phyloP scores from a whole-genome alignment of 2,329 filamentous ascomycete genomes.

The Tolypocladium pustulatum region DNA sequence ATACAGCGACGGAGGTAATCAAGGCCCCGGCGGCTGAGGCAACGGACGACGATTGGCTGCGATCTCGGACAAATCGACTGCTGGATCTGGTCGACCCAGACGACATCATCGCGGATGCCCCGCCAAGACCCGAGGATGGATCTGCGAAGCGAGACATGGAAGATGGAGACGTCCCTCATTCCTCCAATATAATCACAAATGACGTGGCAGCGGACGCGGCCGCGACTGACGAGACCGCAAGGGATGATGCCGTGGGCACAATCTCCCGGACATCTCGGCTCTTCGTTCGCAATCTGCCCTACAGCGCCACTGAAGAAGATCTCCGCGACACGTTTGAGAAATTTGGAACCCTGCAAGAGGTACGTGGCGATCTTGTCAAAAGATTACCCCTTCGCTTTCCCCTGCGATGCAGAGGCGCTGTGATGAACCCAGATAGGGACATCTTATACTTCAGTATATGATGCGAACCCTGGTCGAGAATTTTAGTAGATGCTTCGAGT shows the following conservation, averaged over 20 bases:
- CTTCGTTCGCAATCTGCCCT: slow-evolving; percentile 84
- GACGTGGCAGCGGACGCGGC: slow-evolving; percentile 16
- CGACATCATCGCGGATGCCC: slow-evolving; percentile 27
- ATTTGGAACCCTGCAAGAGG: slow-evolving; percentile 77
- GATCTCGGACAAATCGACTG: slow-evolving; percentile 76
- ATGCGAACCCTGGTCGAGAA: slow-evolving; percentile 83
- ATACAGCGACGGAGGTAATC: slow-evolving; percentile 12
- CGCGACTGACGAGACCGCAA: slow-evolving; percentile 18
- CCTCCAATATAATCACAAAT: slow-evolving; percentile 13
- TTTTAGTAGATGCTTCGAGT: slow-evolving; percentile 99
- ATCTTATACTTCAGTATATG: slow-evolving; percentile 91
- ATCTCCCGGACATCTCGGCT: slow-evolving; percentile 67
- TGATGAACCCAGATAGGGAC: slow-evolving; percentile 99
- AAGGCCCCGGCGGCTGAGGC: slow-evolving; percentile 28
- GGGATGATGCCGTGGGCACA: slow-evolving; percentile 34
- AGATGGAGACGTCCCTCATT: slow-evolving; percentile 12
- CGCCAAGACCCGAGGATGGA: slow-evolving; percentile 3
- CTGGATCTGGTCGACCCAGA: slow-evolving; percentile 76
- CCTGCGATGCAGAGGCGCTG: slow-evolving; percentile 25
- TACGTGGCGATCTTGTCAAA: slow-evolving; percentile 40
- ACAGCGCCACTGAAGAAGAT: slow-evolving; percentile 67
- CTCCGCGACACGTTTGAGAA: slow-evolving; percentile 59
- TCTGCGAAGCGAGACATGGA: slow-evolving; percentile 8
- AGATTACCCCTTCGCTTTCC: slow-evolving; percentile 5
- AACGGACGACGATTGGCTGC: slow-evolving; percentile 83